Base-by-base conservation (phyloP, 2,329 filamentous ascomycete species). In the Hirsutella thompsonii region DNA sequence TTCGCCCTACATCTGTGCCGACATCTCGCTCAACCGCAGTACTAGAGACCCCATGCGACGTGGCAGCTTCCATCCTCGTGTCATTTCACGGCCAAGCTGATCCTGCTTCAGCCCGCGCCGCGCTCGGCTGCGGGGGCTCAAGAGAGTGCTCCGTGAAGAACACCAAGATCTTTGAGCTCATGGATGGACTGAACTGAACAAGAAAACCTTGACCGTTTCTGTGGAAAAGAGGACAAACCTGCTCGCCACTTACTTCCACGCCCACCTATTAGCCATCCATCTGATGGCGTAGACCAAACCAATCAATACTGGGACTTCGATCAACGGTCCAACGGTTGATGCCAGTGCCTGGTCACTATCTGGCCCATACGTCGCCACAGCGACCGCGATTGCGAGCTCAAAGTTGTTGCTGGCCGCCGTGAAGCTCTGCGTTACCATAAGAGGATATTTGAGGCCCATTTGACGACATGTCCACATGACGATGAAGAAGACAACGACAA, bases 331-430 rank as follows among this genome's bases (percentile, higher is more conserved):
- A 1, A 94, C 86, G 0, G 87, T 93, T 8, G 83, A 70, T 1
- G 88, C 86, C 36, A 94, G 64, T 0, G 87, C 87, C 60, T 94
- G 79, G 38, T 88, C 78, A 51, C 83, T 90, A 33, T 82, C 65
- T 0, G 81, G 71, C 0, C 87, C 88, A 60, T 83, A 94, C 0
- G 81, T 81, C 0, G 87, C 82, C 3, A 94, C 79, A 0, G 84
- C 84, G 0, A 94, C 87, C 0, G 87, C 87, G 60, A 94, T 94
- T 0, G 88, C 86, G 20, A 94, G 65, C 64, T 94, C 88, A 53
- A 94, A 94, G 56, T 94, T 94, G 55, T 94, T 94, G 57, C 87
- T 94, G 1, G 85, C 83, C 0, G 86, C 89, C 0, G 85, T 93
- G 52, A 94, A 92, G 54, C 83, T 88, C 61, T 93, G 86, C 2